phyloP scores from a whole-genome alignment of 306 rosid genomes.

The Dalbergia cultrata region DNA sequence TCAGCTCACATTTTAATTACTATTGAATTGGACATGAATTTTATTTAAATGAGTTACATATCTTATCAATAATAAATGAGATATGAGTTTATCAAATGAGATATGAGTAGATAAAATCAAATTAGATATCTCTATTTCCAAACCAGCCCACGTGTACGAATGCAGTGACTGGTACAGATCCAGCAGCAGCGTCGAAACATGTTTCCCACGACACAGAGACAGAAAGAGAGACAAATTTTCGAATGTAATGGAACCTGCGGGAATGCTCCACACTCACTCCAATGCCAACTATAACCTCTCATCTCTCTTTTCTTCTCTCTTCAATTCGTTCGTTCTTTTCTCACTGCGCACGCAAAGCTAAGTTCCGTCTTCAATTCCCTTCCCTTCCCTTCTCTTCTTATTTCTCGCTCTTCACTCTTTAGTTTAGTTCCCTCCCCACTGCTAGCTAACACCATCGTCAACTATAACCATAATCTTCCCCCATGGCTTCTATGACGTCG shows the following conservation, averaged over 20 bases:
- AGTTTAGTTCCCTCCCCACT: neutral
- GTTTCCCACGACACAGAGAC: neutral
- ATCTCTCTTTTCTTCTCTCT: neutral
- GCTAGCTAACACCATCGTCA: neutral
- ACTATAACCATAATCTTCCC: neutral
- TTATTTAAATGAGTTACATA: too few species aligned
- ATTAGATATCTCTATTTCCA: too few species aligned
- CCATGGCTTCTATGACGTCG: constrained; percentile 71
- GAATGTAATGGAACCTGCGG: constrained; percentile 39
- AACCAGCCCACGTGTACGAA: neutral
- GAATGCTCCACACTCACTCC: constrained; percentile 40
- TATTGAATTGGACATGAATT: too few species aligned
- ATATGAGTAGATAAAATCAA: too few species aligned
- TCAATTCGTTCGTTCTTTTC: constrained; percentile 11
- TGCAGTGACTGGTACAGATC: too few species aligned
- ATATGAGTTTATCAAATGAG: too few species aligned
- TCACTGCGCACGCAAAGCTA: constrained; percentile 36
- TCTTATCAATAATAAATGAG: too few species aligned
- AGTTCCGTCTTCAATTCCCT: constrained; percentile 12
- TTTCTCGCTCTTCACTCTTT: neutral
- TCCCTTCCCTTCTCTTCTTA: neutral
- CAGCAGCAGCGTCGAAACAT: neutral
- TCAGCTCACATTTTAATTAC: too few species aligned
- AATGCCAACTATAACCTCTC: neutral
- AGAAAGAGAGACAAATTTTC: neutral